These are phyloP conservation scores for Amanita thiersii DNA, from an alignment of 768 basidiomycete genomes.

Conservation along the genomic window DNA sequence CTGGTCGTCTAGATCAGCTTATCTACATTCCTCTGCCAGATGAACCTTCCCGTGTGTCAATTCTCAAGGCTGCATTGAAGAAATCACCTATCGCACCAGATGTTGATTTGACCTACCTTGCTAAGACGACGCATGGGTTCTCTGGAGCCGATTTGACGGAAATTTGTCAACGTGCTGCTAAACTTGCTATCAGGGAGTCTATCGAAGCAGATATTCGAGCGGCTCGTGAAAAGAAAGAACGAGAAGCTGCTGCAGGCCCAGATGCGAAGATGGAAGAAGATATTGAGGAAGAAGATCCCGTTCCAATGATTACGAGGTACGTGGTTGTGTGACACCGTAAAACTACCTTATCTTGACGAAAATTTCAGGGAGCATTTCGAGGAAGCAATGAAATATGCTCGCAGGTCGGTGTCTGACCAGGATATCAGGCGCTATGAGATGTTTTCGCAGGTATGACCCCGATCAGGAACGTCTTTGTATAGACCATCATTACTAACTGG, in stretches of 20 bases:
- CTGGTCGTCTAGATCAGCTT: slow-evolving; percentile 97
- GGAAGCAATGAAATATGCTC: slow-evolving; percentile 97
- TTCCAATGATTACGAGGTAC: slow-evolving; percentile 77
- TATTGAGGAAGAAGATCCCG: slow-evolving; percentile 75
- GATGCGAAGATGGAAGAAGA: slow-evolving; percentile 70
- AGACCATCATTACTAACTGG: not conserved
- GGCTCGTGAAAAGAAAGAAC: slow-evolving; percentile 72
- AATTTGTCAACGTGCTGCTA: slow-evolving; percentile 96
- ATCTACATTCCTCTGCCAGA: slow-evolving; percentile 99
- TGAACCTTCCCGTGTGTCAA: slow-evolving; percentile 83
- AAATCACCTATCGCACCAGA: slow-evolving; percentile 81
- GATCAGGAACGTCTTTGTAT: not conserved
- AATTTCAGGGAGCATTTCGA: slow-evolving; percentile 79
- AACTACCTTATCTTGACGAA: slow-evolving; percentile 7
- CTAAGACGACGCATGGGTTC: slow-evolving; percentile 93
- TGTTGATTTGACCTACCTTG: slow-evolving; percentile 80
- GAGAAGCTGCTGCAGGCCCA: slow-evolving; percentile 66
- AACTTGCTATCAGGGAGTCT: slow-evolving; percentile 90
- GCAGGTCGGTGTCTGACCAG: slow-evolving; percentile 92
- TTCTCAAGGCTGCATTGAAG: slow-evolving; percentile 86
- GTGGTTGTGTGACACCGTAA: slow-evolving; percentile 14
- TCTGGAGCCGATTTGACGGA: slow-evolving; percentile 99
- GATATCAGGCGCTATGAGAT: slow-evolving; percentile 98
- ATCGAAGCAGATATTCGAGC: slow-evolving; percentile 87
- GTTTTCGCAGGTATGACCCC: slow-evolving; percentile 72